A percentile compares a stretch with the other conserved stretches of the same genome.
Evolutionary conservation across 257 asterid species (phyloP).

Genomic region (Mentha longifolia): DNA sequence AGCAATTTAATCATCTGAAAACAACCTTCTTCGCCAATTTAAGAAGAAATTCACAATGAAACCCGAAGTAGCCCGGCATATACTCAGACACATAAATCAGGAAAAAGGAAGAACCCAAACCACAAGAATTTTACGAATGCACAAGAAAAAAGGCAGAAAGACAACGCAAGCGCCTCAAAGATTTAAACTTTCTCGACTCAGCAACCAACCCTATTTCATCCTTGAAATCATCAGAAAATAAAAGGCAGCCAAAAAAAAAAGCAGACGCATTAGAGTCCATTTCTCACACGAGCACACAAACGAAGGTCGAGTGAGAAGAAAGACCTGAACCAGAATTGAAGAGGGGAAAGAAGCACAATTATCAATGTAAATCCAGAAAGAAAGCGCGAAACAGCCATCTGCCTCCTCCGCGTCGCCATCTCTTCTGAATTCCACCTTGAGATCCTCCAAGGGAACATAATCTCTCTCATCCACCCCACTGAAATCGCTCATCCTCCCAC

Average conservation of each 20-base stretch:
- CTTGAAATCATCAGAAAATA: not conserved
- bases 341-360: conserved; percentile 53
- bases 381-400: conserved; percentile 54
- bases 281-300: not conserved
- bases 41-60: conserved; percentile 29
- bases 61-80: not conserved
- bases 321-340: conserved; percentile 74
- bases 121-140: conserved; percentile 14
- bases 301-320: conserved; percentile 24
- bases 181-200: conserved; percentile 33
- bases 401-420: conserved; percentile 41
- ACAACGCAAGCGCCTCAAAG: conserved; percentile 23
- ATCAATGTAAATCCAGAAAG: conserved; percentile 82
- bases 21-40: conserved; percentile 19
- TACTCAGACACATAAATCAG: conserved; percentile 5
- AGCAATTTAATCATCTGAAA: not conserved
- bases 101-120: not conserved
- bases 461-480: conserved; percentile 45
- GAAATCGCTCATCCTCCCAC: conserved; percentile 39
- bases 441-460: conserved; percentile 58
- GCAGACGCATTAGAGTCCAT: not conserved
- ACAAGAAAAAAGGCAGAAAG: conserved; percentile 1
- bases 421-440: conserved; percentile 57
- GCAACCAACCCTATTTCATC: conserved; percentile 35
- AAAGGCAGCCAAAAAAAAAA: not conserved